A percentile compares a stretch with the other conserved stretches of the same genome.
phyloP scores from a whole-genome alignment of 257 asterid species.

The Rhazya stricta region DNA sequence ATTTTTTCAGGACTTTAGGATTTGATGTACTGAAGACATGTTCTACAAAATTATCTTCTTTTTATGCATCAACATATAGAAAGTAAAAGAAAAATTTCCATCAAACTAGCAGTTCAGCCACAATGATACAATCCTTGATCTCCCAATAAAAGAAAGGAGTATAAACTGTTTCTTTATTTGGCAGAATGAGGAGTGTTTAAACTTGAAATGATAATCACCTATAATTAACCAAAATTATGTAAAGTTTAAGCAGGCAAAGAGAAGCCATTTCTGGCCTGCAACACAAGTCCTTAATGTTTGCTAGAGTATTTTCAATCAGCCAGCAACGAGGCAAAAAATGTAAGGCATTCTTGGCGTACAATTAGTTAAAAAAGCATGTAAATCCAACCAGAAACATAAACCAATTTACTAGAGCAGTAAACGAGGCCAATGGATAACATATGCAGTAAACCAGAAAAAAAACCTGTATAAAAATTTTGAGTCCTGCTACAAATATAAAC shows the following conservation, averaged over 20 bases:
- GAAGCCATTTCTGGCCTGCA: background rate
- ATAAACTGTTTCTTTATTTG: background rate
- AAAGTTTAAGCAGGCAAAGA: background rate
- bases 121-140: background rate
- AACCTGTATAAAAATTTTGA: background rate
- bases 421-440: background rate
- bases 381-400: background rate
- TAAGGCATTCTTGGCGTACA: background rate
- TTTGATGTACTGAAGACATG: background rate
- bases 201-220: background rate
- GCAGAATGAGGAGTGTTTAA: background rate
- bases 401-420: background rate
- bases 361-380: background rate
- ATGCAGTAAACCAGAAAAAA: background rate
- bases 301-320: background rate
- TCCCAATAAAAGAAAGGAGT: background rate
- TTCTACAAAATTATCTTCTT: background rate
- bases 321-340: background rate
- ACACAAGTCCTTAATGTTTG: background rate
- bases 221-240: background rate
- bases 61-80: background rate
- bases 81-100: background rate
- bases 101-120: background rate
- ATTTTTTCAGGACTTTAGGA: background rate
- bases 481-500: background rate